A percentile compares a stretch with the other conserved stretches of the same genome.
Conservation (phyloP, 164 flowering plant species). For the Annona cherimola region DNA sequence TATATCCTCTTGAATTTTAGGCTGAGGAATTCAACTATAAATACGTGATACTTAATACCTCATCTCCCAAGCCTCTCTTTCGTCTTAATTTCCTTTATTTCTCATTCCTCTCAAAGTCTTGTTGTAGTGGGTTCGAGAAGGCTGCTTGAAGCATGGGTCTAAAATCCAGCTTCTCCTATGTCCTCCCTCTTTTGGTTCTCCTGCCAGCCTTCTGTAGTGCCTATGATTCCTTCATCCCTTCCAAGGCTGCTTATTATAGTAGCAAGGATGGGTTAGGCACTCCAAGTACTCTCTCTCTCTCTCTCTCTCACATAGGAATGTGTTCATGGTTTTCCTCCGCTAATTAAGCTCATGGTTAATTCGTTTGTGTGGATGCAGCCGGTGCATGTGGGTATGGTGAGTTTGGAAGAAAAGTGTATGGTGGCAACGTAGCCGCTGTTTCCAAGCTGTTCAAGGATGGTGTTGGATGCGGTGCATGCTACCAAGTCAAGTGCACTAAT, state of each 20-base stretch:
- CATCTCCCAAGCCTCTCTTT: neutral
- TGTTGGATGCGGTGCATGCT: conserved; percentile 81
- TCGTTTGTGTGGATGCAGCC: conserved; percentile 31
- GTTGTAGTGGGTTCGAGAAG: neutral
- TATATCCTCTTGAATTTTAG: neutral
- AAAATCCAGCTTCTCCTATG: neutral
- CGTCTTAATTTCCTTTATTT: neutral
- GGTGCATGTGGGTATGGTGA: conserved; percentile 92
- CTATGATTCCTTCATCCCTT: conserved; percentile 13
- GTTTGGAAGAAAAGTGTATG: conserved; percentile 58
- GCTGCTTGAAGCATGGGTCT: neutral
- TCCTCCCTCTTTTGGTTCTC: neutral
- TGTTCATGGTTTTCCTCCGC: neutral
- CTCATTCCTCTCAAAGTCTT: neutral
- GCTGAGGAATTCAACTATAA: neutral
- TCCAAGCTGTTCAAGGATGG: conserved; percentile 60
- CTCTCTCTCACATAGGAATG: neutral
- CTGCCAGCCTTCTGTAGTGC: conserved; percentile 5
- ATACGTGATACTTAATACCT: neutral
- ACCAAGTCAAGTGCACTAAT: conserved; percentile 72
- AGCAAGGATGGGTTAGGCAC: conserved; percentile 80
- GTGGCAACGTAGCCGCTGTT: conserved; percentile 63
- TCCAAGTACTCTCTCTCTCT: conserved; percentile 45
- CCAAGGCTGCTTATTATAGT: conserved; percentile 79
- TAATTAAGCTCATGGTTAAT: neutral